These are phyloP conservation scores for Willaertia magna DNA, from an alignment of 208 protist genomes.

Conservation along the genomic window DNA sequence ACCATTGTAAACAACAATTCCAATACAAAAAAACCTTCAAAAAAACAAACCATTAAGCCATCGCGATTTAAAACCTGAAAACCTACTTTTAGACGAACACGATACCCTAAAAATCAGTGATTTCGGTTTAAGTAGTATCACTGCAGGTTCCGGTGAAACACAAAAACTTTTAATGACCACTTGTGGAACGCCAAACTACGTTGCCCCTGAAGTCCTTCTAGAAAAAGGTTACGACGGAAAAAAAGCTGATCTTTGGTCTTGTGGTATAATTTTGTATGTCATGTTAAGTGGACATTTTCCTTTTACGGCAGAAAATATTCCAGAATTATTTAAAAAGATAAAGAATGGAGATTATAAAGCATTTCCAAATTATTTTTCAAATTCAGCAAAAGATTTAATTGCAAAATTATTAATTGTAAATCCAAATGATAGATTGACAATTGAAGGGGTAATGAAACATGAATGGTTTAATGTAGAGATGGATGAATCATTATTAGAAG, in stretches of 20 bases:
- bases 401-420: slow-evolving; percentile 56
- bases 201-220: slow-evolving; percentile 12
- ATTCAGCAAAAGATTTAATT: slow-evolving; percentile 30
- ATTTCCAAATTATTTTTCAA: background rate
- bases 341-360: background rate
- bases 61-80: slow-evolving; percentile 43
- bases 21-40: too few relatives aligned
- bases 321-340: slow-evolving; percentile 23
- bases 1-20: too few relatives aligned
- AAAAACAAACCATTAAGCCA: too few relatives aligned
- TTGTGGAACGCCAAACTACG: slow-evolving; percentile 34
- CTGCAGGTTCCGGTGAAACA: background rate
- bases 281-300: slow-evolving; percentile 82
- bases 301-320: slow-evolving; percentile 80
- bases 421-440: slow-evolving; percentile 52
- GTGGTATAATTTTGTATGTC: slow-evolving; percentile 92
- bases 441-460: slow-evolving; percentile 62
- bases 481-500: background rate
- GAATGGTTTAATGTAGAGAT: slow-evolving; percentile 50
- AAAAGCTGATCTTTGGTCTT: slow-evolving; percentile 88
- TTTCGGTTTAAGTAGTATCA: slow-evolving; percentile 17
- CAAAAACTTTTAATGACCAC: slow-evolving; percentile 13
- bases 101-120: slow-evolving; percentile 17
- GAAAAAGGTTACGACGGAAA: slow-evolving; percentile 74
- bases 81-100: background rate